phyloP scores from a whole-genome alignment of 768 basidiomycete genomes.

The Sarcodon sp. region DNA sequence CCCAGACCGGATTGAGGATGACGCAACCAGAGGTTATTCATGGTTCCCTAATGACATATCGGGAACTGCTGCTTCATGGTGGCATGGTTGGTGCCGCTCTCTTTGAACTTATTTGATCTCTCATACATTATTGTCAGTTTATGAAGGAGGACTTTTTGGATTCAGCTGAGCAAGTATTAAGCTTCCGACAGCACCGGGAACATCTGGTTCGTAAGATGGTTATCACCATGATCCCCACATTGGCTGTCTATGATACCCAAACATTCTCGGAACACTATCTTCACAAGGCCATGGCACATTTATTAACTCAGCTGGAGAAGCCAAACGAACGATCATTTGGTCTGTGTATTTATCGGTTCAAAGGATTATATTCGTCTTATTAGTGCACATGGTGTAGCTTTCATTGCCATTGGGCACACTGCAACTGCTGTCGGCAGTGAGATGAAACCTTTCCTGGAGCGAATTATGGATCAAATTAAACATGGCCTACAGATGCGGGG shows the following conservation, averaged over 20 bases:
- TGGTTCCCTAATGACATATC: constrained; percentile 84
- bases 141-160: constrained; percentile 82
- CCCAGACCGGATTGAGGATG: constrained; percentile 70
- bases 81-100: constrained; percentile 56
- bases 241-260: constrained; percentile 89
- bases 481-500: constrained; percentile 79
- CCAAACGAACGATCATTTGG: constrained; percentile 82
- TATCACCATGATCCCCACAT: constrained; percentile 88
- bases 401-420: constrained; percentile 93
- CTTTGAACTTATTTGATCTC: background rate
- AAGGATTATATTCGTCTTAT: background rate
- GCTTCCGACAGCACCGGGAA: constrained; percentile 82
- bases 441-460: constrained; percentile 92
- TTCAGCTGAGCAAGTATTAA: constrained; percentile 81
- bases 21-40: constrained; percentile 82
- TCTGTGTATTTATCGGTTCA: constrained; percentile 19
- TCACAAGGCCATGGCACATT: constrained; percentile 88
- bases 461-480: constrained; percentile 83
- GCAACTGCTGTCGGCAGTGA: constrained; percentile 85
- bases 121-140: constrained; percentile 33
- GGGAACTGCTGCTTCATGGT: constrained; percentile 85
- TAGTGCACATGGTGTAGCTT: constrained; percentile 30
- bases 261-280: constrained; percentile 87
- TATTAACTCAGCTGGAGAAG: constrained; percentile 80
- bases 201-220: constrained; percentile 85